Evolutionary conservation across 495 filamentous ascomycete genomes (phyloP), one percentile per base, ranked within the genome.

Genomic region (Durotheca rogersii): DNA sequence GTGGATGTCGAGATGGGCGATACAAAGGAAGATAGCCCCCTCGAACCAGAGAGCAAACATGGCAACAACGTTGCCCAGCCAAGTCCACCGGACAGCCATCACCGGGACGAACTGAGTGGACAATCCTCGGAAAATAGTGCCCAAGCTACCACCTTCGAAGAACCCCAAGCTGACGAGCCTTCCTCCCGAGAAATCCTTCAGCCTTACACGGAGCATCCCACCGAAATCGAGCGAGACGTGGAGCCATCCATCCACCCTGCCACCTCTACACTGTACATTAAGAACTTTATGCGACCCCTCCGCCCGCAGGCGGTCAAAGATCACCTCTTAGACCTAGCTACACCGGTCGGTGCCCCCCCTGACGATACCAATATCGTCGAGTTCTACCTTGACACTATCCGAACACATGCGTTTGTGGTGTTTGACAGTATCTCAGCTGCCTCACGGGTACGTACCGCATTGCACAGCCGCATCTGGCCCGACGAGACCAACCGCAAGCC

Each of bases 211-310:
- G 54, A 20, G 30, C 23, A 27, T 37, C 37, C 52, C 19, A 35
- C 40, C 20, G 60, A 70, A 18, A 57, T 64, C 44, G 67, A 70
- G 16, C 57, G 58, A 45, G 56, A 72, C 16, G 76, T 86, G 20
- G 72, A 74, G 35, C 85, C 90, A 7, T 81, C 91, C 3, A 67
- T 87, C 18, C 93, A 97, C 70, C 81, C 86, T 7, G 89, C 89
- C 1, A 98, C 93, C 4, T 65, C 85, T 23, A 83, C 89, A 31
- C 74, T 98, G 37, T 98, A 96, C 71, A 94, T 98, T 60, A 85
- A 86, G 58, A 82, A 95, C 56, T 79, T 98, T 35, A 90, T 94
- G 83, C 81, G 93, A 32, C 93, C 93, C 11, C 74, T 98, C 6
- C 86, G 86, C 51, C 78, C 80, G 1, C 60, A 60, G 4, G 63